Evolutionary conservation across 192 early-diverging fungal genomes (phyloP).

Genomic region (Lunasporangiospora selenospora): DNA sequence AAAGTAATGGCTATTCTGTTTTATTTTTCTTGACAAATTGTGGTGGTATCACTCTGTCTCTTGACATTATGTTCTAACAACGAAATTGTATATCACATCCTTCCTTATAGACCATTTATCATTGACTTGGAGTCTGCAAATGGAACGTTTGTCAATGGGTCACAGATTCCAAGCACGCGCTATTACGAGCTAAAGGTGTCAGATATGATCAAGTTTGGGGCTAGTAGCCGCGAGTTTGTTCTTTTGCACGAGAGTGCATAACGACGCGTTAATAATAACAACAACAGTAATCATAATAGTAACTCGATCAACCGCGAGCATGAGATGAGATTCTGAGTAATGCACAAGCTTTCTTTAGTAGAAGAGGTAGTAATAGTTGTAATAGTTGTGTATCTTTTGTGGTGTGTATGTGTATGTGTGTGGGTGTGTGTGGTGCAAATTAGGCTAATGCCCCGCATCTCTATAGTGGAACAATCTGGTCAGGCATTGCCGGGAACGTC

Average conservation of each 20-base stretch:
- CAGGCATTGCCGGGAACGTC: constrained; percentile 37
- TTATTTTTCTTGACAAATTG: background rate
- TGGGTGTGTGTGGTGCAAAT: too few species aligned
- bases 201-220: constrained; percentile 92
- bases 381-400: too few species aligned
- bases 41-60: background rate
- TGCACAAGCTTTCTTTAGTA: too few species aligned
- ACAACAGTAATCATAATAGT: too few species aligned
- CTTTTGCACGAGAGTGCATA: constrained; percentile 78
- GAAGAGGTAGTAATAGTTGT: too few species aligned
- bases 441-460: too few species aligned
- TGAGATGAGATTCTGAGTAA: too few species aligned
- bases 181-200: constrained; percentile 85
- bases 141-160: constrained; percentile 88
- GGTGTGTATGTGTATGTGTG: too few species aligned
- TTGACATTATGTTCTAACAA: background rate
- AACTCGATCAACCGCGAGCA: too few species aligned
- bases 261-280: constrained; percentile 6
- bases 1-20: constrained; percentile 56
- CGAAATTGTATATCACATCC: background rate
- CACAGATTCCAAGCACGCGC: constrained; percentile 71
- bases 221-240: constrained; percentile 92
- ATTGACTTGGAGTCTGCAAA: constrained; percentile 95
- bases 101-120: constrained; percentile 75
- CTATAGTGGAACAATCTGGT: constrained; percentile 21